A percentile compares a stretch with the other conserved stretches of the same genome.
Evolutionary conservation across 306 rosid species (phyloP).

Genomic region (Citrullus mucosospermus): DNA sequence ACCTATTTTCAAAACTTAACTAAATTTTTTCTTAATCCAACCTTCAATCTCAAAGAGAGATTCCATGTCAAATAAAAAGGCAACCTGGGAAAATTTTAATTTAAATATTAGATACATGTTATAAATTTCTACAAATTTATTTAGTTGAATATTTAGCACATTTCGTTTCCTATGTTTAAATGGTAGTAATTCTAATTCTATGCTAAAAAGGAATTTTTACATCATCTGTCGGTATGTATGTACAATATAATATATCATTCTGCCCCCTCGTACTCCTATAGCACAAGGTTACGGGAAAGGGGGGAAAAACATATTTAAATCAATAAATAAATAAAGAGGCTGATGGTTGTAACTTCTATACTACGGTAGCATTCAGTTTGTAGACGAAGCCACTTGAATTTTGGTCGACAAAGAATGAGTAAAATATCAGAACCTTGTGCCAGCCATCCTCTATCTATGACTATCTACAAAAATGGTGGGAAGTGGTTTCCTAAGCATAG

Average conservation of each 20-base stretch:
- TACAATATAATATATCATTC: not conserved
- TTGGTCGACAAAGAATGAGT: not conserved
- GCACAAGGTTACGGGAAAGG: not conserved
- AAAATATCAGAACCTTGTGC: not conserved
- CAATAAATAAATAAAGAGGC: not conserved
- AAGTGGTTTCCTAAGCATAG: not conserved
- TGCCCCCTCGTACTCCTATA: not conserved
- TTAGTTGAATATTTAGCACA: too few species aligned
- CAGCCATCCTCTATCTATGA: not conserved
- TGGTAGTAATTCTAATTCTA: too few species aligned
- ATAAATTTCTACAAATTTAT: too few species aligned
- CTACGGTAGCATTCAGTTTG: not conserved
- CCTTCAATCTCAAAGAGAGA: too few species aligned
- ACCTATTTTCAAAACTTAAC: too few species aligned
- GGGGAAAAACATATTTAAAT: not conserved
- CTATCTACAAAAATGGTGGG: constrained; percentile 4
- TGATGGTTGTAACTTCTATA: not conserved
- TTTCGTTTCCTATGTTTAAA: too few species aligned
- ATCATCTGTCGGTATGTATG: not conserved
- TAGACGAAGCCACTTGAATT: not conserved
- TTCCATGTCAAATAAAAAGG: too few species aligned
- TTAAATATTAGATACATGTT: too few species aligned
- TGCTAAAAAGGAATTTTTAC: not conserved
- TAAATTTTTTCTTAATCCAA: too few species aligned
- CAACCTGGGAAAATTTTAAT: too few species aligned